Evolutionary conservation across 2,329 filamentous ascomycete genomes (phyloP), one percentile per base, ranked within the genome.

Genomic region (Monosporascus sp.): DNA sequence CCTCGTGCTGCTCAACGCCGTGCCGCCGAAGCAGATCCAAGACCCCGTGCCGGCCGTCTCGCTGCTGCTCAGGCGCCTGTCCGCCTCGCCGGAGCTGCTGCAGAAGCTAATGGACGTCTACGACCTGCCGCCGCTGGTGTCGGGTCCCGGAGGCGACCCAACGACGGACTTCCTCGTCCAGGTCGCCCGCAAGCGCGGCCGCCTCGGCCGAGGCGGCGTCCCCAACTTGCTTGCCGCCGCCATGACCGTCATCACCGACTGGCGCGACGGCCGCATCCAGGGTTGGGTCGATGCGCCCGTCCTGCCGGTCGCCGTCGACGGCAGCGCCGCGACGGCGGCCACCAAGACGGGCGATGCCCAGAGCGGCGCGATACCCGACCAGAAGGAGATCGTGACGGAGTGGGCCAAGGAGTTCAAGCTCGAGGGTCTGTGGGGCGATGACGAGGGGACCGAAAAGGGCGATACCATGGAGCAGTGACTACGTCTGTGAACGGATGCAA

Each of bases 341-440:
- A 55, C 50, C 8, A 36, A 67, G 36, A 62, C 60, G 22, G 60
- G 63, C 3, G 63, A 63, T 7, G 59, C 67, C 2, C 61, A 62
- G 5, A 72, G 66, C 41, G 60, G 67, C n/a, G 64, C 62, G 11
- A 62, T 74, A 49, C 70, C 69, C 50, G 82, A 83, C 49, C 85
- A 88, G 64, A 88, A 87, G 67, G 77, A 86, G 70, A 85, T 91
- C 18, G 66, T 68, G 63, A 89, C 87, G 11, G 87, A 95, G 69
- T 96, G 93, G 91, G 89, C 92, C 7, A 85, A 89, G 64, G 93
- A 97, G 72, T 97, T 99, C 74, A 92, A 93, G 76, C 79, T 99
- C 8, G 94, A 97, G 57, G 94, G 90, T 2, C 74, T 99, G 15
- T 97, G 89, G 88, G 91, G 89, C 11, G 86, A 90, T 67, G 84